These are phyloP conservation scores for Peronospora farinosa DNA, from an alignment of 352 stramenopile genomes.

Conservation along the genomic window DNA sequence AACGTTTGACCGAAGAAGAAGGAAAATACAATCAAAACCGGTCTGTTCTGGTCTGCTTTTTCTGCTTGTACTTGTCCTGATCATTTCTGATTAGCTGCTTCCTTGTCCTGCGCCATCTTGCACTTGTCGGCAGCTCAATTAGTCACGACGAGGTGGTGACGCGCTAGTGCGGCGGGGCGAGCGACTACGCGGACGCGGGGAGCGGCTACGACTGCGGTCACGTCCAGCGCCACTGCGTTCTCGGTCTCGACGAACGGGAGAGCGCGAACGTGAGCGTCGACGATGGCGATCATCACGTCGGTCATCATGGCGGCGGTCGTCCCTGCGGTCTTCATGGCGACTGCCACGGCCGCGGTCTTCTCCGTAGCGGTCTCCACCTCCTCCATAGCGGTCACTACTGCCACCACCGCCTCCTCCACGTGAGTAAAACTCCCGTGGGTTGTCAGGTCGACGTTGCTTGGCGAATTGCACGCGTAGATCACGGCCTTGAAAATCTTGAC, in stretches of 20 bases:
- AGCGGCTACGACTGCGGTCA: slow-evolving; percentile 42
- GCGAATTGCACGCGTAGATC: slow-evolving; percentile 72
- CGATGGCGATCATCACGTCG: slow-evolving; percentile 30
- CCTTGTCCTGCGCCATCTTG: slow-evolving; percentile 1
- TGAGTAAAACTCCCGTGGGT: slow-evolving; percentile 73
- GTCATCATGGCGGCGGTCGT: slow-evolving; percentile 32
- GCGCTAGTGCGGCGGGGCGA: slow-evolving; percentile 36
- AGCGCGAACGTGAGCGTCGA: slow-evolving; percentile 40
- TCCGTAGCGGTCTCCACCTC: slow-evolving; percentile 27
- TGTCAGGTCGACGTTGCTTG: slow-evolving; percentile 70
- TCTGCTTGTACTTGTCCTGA: slow-evolving; percentile 8
- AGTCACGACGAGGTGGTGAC: slow-evolving; percentile 44
- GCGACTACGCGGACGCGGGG: slow-evolving; percentile 32
- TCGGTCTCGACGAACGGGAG: slow-evolving; percentile 36
- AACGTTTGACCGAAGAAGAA: slow-evolving; percentile 18
- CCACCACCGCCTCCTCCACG: slow-evolving; percentile 25
- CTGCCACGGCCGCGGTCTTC: slow-evolving; percentile 25
- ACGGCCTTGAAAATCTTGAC: slow-evolving; percentile 64
- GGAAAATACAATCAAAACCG: slow-evolving; percentile 20
- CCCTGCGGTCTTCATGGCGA: slow-evolving; percentile 31
- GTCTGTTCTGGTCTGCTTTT: slow-evolving; percentile 20
- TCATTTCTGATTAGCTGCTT: not conserved
- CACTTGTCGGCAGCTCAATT: slow-evolving; percentile 21
- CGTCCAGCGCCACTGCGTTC: slow-evolving; percentile 31
- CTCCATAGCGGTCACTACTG: slow-evolving; percentile 17